A percentile compares a stretch with the other conserved stretches of the same genome.
Evolutionary conservation across 257 asterid species (phyloP).

Genomic region (Mentha longifolia): DNA sequence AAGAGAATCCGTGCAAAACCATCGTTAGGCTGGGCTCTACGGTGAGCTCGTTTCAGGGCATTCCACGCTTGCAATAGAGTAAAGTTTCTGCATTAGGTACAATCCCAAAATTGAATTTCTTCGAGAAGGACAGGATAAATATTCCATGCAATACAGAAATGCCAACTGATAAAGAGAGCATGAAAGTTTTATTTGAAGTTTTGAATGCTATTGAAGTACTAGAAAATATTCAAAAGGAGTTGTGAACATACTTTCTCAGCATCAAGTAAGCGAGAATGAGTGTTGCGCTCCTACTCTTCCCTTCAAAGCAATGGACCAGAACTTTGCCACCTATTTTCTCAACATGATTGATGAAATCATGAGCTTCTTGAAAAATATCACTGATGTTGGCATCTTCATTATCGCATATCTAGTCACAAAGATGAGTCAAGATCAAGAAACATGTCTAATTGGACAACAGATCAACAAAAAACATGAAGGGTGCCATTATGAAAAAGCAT

Average conservation of each 20-base stretch:
- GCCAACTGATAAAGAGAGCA: neutral
- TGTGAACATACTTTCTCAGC: conserved; percentile 76
- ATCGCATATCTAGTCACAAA: conserved; percentile 68
- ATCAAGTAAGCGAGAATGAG: conserved; percentile 85
- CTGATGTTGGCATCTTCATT: conserved; percentile 74
- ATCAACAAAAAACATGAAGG: neutral
- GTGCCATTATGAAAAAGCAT: neutral
- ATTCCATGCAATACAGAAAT: neutral
- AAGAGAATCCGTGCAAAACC: conserved; percentile 89
- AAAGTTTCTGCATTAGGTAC: conserved; percentile 59
- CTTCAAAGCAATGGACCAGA: conserved; percentile 98
- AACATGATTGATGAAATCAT: conserved; percentile 76
- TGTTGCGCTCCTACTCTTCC: conserved; percentile 97
- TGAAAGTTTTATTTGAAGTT: neutral
- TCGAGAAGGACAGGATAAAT: neutral
- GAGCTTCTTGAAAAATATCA: conserved; percentile 85
- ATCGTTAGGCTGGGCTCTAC: conserved; percentile 97
- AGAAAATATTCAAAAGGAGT: conserved; percentile 11
- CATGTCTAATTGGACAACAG: neutral
- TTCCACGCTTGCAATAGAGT: conserved; percentile 88
- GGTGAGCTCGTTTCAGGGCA: conserved; percentile 74
- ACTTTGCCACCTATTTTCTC: conserved; percentile 82
- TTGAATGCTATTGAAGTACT: neutral
- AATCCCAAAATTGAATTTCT: conserved; percentile 15
- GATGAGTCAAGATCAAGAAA: conserved; percentile 30